Evolutionary conservation across 208 protist genomes (phyloP), one percentile per base, ranked within the genome.

Genomic region (Crithidia brevicula): DNA sequence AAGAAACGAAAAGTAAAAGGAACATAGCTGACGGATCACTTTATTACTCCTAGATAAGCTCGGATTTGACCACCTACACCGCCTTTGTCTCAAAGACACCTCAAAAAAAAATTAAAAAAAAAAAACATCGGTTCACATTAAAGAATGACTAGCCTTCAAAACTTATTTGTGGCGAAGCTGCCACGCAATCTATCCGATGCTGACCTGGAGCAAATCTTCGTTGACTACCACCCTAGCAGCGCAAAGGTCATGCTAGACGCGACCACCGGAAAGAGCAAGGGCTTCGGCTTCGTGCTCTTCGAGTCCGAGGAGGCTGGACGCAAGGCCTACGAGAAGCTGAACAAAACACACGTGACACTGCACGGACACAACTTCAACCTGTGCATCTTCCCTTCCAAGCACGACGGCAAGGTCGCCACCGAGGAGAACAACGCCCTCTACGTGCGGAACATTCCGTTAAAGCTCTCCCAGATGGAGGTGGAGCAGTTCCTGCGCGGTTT

Each of bases 201-300:
- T 1, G 79, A 97, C 30, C 76, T 99, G 2, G 71, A 81, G 33
- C 77, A 97, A 28, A 80, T 97, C 11, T 74, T 78, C n/a, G 31
- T 65, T 23, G 87, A 88, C 45, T 98, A 97, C 70, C 25, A 83
- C 27, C 93, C 98, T 28, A 95, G 85, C 23, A 83, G 83, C 56
- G 81, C 96, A 2, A 89, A 98, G 30, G 89, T 97, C n/a, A 85
- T 90, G 77, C 79, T 98, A 20, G 88, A 92, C 30, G 83, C 96
- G 0, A 95, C 92, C 28, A 95, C 88, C 10, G 95, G 95, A 22
- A 95, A 91, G 47, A 96, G 86, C 54, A 90, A 94, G 54, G 94
- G 98, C 30, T 99, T 99, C 74, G 98, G 96, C 51, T 99, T 99
- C 70, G 97, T 99, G 30, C 95, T 98, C 62, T 99, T 98, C 72